These are phyloP conservation scores for Harringtonia lauricola DNA, from an alignment of 2,329 filamentous ascomycete genomes.

Conservation along the genomic window DNA sequence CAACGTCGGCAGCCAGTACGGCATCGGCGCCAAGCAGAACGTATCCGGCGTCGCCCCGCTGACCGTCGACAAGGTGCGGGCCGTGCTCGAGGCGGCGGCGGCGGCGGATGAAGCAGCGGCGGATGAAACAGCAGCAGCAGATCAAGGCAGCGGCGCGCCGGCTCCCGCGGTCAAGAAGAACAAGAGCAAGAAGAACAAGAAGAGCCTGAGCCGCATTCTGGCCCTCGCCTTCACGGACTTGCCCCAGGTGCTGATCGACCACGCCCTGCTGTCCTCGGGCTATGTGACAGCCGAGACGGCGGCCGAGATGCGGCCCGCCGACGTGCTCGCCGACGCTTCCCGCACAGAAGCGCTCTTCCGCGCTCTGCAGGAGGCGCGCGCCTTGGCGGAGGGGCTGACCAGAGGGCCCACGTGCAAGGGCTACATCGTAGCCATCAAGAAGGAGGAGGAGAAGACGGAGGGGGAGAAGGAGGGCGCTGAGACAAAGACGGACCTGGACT, in stretches of 20 bases:
- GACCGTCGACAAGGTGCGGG: slow-evolving; percentile 59
- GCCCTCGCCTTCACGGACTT: slow-evolving; percentile 80
- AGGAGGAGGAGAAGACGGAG: slow-evolving; percentile 11
- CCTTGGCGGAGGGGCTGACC: slow-evolving; percentile 58
- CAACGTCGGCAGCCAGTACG: slow-evolving; percentile 11
- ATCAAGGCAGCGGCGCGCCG: neutral
- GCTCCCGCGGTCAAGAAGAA: slow-evolving; percentile 39
- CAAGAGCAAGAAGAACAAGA: slow-evolving; percentile 70
- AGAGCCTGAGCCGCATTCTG: slow-evolving; percentile 63
- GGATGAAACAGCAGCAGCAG: neutral
- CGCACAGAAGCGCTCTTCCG: slow-evolving; percentile 56
- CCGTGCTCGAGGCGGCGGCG: slow-evolving; percentile 53
- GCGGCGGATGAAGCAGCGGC: slow-evolving; percentile 30
- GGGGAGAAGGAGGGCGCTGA: slow-evolving; percentile 9
- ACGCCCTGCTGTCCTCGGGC: slow-evolving; percentile 56
- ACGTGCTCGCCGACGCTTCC: slow-evolving; percentile 55
- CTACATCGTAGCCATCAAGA: slow-evolving; percentile 75
- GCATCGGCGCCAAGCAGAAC: slow-evolving; percentile 73
- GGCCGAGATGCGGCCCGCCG: slow-evolving; percentile 39
- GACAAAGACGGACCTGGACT: slow-evolving; percentile 41
- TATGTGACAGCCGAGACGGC: slow-evolving; percentile 51
- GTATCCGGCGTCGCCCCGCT: slow-evolving; percentile 40
- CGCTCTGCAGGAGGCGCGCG: slow-evolving; percentile 59
- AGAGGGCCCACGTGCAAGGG: slow-evolving; percentile 54
- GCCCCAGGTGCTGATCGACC: slow-evolving; percentile 78